Conservation (phyloP, 2,329 filamentous ascomycete species). For the Verticillium nonalfalfae region DNA sequence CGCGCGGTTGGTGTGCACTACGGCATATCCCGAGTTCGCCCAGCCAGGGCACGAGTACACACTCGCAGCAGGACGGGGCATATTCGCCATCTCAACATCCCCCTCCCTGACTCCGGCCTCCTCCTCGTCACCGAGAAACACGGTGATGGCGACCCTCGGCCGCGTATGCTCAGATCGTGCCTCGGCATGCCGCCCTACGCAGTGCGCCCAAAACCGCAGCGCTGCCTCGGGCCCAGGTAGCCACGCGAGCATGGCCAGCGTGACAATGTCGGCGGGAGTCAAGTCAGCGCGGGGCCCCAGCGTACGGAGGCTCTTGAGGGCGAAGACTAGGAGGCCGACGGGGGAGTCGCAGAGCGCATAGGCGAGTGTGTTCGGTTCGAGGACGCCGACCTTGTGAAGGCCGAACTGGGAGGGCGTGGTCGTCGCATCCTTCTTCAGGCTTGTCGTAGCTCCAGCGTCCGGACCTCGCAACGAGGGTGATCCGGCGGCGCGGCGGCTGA, state of each 20-base stretch:
- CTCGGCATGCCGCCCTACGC: constrained; percentile 22
- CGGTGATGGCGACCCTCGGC: constrained; percentile 38
- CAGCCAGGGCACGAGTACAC: constrained; percentile 41
- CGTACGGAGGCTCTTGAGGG: constrained; percentile 39
- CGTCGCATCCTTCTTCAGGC: not conserved
- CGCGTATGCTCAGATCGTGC: constrained; percentile 19
- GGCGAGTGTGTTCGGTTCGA: constrained; percentile 47
- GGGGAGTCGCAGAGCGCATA: constrained; percentile 60
- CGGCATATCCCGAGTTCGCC: constrained; percentile 35
- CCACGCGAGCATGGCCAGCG: constrained; percentile 57
- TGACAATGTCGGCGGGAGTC: constrained; percentile 48
- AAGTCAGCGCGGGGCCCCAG: constrained; percentile 33
- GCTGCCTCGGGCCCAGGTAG: constrained; percentile 58
- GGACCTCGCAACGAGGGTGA: not conserved
- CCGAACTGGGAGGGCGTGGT: constrained; percentile 16
- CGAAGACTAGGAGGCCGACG: constrained; percentile 48
- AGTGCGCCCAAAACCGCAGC: constrained; percentile 48
- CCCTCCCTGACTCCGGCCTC: not conserved
- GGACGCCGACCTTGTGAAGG: constrained; percentile 20
- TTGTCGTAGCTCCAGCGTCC: not conserved
- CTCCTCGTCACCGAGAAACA: constrained; percentile 33
- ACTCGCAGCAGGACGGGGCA: constrained; percentile 16
- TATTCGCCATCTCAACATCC: constrained; percentile 11
- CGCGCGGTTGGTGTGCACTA: constrained; percentile 32
- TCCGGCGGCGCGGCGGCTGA: constrained; percentile 17